phyloP scores from a whole-genome alignment of 1,139 yeast genomes.

The Wickerhamomyces sp. region DNA sequence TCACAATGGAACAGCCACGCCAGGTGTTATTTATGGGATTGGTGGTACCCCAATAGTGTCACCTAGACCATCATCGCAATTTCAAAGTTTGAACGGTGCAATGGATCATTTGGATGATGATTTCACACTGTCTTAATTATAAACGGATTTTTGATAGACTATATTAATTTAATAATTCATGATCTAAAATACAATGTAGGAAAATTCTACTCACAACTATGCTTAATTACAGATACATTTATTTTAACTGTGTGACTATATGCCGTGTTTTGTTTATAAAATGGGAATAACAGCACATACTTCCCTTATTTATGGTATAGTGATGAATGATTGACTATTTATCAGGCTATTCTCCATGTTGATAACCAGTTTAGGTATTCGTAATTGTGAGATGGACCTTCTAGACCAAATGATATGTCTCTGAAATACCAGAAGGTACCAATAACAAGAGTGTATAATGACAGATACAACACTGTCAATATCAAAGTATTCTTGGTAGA shows the following conservation, averaged over 20 bases:
- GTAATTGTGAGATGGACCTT: slow-evolving; percentile 68
- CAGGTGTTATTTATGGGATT: slow-evolving; percentile 41
- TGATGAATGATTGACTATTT: neutral
- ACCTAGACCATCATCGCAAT: slow-evolving; percentile 23
- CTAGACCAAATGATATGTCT: slow-evolving; percentile 87
- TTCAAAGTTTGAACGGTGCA: slow-evolving; percentile 21
- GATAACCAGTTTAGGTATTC: slow-evolving; percentile 69
- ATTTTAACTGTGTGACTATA: neutral
- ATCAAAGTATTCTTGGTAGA: slow-evolving; percentile 26
- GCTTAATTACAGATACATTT: slow-evolving; percentile 1
- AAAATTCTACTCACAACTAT: too few species aligned
- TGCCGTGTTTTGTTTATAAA: neutral
- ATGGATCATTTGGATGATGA: slow-evolving; percentile 10
- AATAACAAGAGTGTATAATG: slow-evolving; percentile 54
- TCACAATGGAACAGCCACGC: slow-evolving; percentile 26
- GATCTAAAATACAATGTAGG: too few species aligned
- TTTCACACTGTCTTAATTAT: neutral
- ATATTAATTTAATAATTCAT: neutral
- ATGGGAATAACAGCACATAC: too few species aligned
- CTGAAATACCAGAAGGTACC: slow-evolving; percentile 71
- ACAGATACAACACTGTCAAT: slow-evolving; percentile 31
- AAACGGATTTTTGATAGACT: neutral
- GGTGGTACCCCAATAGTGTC: slow-evolving; percentile 30
- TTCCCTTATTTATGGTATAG: too few species aligned
- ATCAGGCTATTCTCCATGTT: slow-evolving; percentile 63